A percentile compares a stretch with the other conserved stretches of the same genome.
Conservation (phyloP, 176 grass and related monocot genomes). For the Oryza nivara region DNA sequence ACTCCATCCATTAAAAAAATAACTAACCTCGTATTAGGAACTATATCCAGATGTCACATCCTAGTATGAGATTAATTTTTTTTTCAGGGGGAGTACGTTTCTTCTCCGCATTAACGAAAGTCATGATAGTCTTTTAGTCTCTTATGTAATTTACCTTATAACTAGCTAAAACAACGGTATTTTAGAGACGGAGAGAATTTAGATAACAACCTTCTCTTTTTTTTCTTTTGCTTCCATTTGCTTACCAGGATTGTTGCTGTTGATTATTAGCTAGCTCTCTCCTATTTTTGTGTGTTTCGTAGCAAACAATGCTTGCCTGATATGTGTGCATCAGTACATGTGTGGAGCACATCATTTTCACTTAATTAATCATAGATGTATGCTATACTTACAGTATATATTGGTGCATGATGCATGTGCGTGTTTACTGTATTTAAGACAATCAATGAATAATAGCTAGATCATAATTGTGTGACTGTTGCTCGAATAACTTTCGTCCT, state of each 20-base stretch:
- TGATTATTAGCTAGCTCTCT: background rate
- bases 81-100: rapidly evolving
- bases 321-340: background rate
- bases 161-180: too few species aligned
- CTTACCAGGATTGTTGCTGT: too few species aligned
- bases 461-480: background rate
- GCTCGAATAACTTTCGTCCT: background rate
- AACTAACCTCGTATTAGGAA: too few species aligned
- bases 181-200: background rate
- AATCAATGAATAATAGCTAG: background rate
- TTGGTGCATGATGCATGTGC: background rate
- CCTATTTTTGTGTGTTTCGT: background rate
- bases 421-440: background rate
- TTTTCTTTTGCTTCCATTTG: background rate
- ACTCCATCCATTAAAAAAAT: too few species aligned
- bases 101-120: too few species aligned
- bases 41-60: too few species aligned
- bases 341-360: background rate
- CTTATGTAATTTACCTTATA: too few species aligned
- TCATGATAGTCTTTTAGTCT: too few species aligned
- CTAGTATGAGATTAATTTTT: too few species aligned
- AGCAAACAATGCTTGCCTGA: background rate
- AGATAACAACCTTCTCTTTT: background rate
- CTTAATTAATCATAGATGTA: background rate
- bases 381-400: background rate